Percentiles rank a stretch among this genome's conserved stretches.
Evolutionary conservation across 2,329 filamentous ascomycete species (phyloP).

Genomic region (Mollisia scopiformis): DNA sequence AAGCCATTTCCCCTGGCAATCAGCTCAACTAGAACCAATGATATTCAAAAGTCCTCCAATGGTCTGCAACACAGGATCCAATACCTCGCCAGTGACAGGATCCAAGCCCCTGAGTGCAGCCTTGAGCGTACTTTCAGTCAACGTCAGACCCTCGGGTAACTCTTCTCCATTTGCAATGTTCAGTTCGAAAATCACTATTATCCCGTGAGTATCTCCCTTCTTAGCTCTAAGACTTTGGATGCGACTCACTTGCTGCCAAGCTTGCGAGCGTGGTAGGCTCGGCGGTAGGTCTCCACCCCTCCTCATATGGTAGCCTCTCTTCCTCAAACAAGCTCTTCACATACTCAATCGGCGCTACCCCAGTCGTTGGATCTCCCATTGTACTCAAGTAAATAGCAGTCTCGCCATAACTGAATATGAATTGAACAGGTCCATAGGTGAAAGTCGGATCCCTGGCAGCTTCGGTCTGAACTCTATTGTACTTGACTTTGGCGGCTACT

Average conservation of each 20-base stretch:
- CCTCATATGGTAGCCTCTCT: conserved; percentile 11
- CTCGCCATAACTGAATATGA: conserved; percentile 11
- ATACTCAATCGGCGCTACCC: conserved; percentile 7
- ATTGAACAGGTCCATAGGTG: conserved; percentile 2
- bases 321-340: conserved; percentile 7
- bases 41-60: background rate
- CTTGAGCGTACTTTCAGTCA: conserved; percentile 5
- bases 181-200: conserved; percentile 9
- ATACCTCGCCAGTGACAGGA: background rate
- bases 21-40: background rate
- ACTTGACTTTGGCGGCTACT: conserved; percentile 11
- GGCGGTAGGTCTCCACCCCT: conserved; percentile 9
- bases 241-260: conserved; percentile 1
- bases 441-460: background rate
- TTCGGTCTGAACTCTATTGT: conserved; percentile 5
- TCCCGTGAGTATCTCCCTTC: too few relatives aligned
- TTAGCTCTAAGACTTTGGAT: too few relatives aligned
- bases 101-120: conserved; percentile 3
- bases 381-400: conserved; percentile 10
- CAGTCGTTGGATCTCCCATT: conserved; percentile 11
- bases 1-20: background rate
- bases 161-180: conserved; percentile 8
- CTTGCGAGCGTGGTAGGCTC: conserved; percentile 1
- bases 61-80: background rate
- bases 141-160: conserved; percentile 8